Evolutionary conservation across 257 asterid species (phyloP), one percentile per base, ranked within the genome.

Genomic region (Fraxinus excelsior): DNA sequence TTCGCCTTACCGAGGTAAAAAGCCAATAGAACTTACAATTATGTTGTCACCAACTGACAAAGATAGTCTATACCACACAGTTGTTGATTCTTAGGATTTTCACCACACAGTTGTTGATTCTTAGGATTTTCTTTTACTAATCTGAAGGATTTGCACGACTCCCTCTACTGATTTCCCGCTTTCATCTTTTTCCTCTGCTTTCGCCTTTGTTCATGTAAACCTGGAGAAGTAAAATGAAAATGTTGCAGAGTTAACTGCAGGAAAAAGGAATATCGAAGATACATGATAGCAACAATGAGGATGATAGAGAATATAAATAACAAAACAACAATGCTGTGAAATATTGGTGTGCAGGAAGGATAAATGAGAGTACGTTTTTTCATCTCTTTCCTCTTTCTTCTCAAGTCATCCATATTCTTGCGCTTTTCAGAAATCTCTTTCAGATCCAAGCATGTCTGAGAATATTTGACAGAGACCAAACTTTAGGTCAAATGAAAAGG

Each of bases 311-410:
- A 13, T 64, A 72, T 32, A 0, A 2, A 68, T 34, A 62, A 62
- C 72, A 18, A 42, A 12, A 29, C 32, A 38, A 19, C 56, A 42
- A 73, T 31, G 65, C 21, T 37, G 58, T 58, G 51, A 65, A 37
- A n/a, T 67, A 53, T 74, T 32, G 46, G 40, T 70, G 44, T 19
- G 53, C n/a, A 51, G 44, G 67, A 5, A 60, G 26, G 0, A 3
- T 10, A 11, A n/a, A 26, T 32, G 67, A 75, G 25, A 2, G n/a
- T 85, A 87, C 89, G 85, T 83, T 77, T 87, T 73, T 87, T 87
- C 80, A 79, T 84, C 7, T 87, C 84, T 79, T 81, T 82, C 31
- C 87, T 85, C 85, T 85, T 85, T 71, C 89, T 77, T 74, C 74
- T 81, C 78, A 83, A 82, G 70, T 79, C 79, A 40, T 83, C 85